Evolutionary conservation across 495 filamentous ascomycete genomes (phyloP).

Genomic region (Hypoxylon lienhwacheense): DNA sequence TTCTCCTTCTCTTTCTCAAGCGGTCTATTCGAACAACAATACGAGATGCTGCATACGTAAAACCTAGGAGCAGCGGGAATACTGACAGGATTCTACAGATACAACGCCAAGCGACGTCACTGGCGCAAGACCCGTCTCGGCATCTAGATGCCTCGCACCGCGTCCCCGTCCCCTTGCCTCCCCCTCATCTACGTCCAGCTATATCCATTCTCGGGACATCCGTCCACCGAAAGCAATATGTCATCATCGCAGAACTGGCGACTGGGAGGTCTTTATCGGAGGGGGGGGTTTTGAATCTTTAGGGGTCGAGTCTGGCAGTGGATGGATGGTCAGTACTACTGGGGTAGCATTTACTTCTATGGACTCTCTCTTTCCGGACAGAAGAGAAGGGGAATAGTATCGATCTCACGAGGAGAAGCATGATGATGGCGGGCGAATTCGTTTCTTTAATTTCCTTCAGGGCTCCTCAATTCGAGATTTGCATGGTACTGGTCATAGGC

Average conservation of each 20-base stretch:
- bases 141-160: slow-evolving; percentile 77
- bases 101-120: slow-evolving; percentile 99
- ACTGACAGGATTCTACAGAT: slow-evolving; percentile 59
- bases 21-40: neutral
- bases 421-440: slow-evolving; percentile 33
- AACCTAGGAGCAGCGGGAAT: neutral
- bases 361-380: slow-evolving; percentile 12
- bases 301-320: slow-evolving; percentile 21
- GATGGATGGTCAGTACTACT: slow-evolving; percentile 7
- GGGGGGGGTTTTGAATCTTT: no score
- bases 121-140: slow-evolving; percentile 99
- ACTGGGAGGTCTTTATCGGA: slow-evolving; percentile 10
- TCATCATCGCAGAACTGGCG: slow-evolving; percentile 17
- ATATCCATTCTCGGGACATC: slow-evolving; percentile 25
- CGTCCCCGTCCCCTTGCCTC: no score
- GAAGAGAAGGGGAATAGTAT: neutral
- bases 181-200: slow-evolving; percentile 35
- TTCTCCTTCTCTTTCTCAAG: slow-evolving; percentile 2
- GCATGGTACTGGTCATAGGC: slow-evolving; percentile 41
- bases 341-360: slow-evolving; percentile 12
- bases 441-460: slow-evolving; percentile 29
- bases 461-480: slow-evolving; percentile 34
- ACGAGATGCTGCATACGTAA: neutral
- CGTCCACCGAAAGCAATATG: slow-evolving; percentile 28
- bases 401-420: slow-evolving; percentile 20